Percentiles rank a stretch among this genome's conserved stretches.
Evolutionary conservation across 1,284 basidiomycete species (phyloP).

Genomic region (Ceratobasidium sp.): DNA sequence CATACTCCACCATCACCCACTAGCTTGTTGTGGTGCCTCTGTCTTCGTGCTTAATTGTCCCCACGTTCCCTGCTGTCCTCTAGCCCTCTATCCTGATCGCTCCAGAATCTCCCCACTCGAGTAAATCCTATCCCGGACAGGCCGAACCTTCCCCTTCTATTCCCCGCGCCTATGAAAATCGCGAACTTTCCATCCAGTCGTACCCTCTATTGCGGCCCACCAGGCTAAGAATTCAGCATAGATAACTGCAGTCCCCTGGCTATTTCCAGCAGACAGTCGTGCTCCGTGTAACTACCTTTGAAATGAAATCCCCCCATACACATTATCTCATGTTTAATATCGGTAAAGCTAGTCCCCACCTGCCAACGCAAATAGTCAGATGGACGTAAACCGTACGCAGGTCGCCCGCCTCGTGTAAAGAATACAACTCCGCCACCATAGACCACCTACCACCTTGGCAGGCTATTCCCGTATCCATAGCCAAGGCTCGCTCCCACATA

Average conservation of each 20-base stretch:
- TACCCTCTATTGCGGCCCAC: too few relatives aligned
- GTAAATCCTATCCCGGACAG: slow-evolving; percentile 12
- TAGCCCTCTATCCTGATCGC: neutral
- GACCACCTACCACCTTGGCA: neutral
- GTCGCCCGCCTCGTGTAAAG: neutral
- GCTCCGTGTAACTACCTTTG: neutral
- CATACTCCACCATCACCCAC: slow-evolving; percentile 7
- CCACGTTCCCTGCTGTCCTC: neutral
- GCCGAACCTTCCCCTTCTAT: slow-evolving; percentile 3
- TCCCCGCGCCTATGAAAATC: slow-evolving; percentile 15
- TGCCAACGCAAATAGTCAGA: neutral
- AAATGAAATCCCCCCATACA: neutral
- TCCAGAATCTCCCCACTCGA: slow-evolving; percentile 1
- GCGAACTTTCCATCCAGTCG: too few relatives aligned
- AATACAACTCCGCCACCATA: slow-evolving; percentile 13
- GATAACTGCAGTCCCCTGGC: neutral
- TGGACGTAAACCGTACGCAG: slow-evolving; percentile 10
- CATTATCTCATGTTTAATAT: neutral
- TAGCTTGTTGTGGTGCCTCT: slow-evolving; percentile 25
- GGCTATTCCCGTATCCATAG: neutral
- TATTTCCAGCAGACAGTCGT: too few relatives aligned
- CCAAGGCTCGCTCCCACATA: neutral
- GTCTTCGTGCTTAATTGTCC: slow-evolving; percentile 3
- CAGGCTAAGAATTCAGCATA: neutral
- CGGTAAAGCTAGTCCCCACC: slow-evolving; percentile 6